Conservation (phyloP, 306 rosid species). For the Vachellia collinsii region DNA sequence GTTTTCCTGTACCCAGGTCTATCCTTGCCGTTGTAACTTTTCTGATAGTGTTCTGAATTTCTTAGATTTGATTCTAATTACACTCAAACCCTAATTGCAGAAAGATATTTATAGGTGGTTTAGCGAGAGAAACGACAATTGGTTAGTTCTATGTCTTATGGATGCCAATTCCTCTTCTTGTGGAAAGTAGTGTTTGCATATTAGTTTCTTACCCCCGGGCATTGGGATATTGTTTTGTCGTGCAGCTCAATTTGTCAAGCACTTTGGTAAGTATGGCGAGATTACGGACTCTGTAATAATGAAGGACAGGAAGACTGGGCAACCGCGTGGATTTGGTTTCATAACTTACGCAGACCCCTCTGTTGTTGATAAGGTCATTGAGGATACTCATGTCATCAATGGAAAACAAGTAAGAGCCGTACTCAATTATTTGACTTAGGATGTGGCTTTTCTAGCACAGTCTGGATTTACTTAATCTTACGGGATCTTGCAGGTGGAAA, state of each 20-base stretch:
- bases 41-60: conserved; percentile 27
- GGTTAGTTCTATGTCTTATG: conserved; percentile 63
- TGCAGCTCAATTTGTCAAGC: conserved; percentile 61
- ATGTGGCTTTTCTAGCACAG: background rate
- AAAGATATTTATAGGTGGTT: conserved; percentile 95
- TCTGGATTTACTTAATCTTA: background rate
- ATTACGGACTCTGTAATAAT: conserved; percentile 74
- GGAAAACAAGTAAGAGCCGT: conserved; percentile 58
- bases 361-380: conserved; percentile 69
- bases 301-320: conserved; percentile 70
- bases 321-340: conserved; percentile 76
- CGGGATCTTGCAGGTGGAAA: conserved; percentile 59
- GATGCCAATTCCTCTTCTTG: conserved; percentile 24
- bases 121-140: conserved; percentile 91
- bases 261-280: conserved; percentile 75
- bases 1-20: background rate
- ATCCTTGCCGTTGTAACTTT: background rate
- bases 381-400: conserved; percentile 63
- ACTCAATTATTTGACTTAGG: background rate
- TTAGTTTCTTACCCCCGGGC: conserved; percentile 13
- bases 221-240: conserved; percentile 5
- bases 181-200: conserved; percentile 10
- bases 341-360: conserved; percentile 77
- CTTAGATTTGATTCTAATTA: conserved; percentile 42
- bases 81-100: conserved; percentile 65